A percentile compares a stretch with the other conserved stretches of the same genome.
Evolutionary conservation across 441 rosid species (phyloP).

Genomic region (Adansonia grandidieri): DNA sequence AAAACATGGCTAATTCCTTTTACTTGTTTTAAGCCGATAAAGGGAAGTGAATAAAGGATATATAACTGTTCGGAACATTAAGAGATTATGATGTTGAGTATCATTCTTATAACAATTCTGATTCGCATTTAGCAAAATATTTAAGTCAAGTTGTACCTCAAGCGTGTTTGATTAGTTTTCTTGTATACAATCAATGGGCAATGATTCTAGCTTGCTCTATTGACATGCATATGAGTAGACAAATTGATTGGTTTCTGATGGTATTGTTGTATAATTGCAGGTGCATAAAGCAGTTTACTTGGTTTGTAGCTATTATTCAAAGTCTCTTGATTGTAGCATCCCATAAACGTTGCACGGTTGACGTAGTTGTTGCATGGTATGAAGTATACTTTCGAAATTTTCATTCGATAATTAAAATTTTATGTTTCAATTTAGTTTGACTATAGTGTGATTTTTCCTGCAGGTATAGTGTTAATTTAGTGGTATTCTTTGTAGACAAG

Average conservation of each 20-base stretch:
- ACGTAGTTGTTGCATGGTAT: slow-evolving; percentile 95
- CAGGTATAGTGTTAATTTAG: slow-evolving; percentile 96
- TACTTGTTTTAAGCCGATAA: not conserved
- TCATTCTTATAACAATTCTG: not conserved
- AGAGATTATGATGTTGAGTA: not conserved
- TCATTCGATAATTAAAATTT: not conserved
- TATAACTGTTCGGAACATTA: not conserved
- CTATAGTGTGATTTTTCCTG: slow-evolving; percentile 28
- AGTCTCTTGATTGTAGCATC: slow-evolving; percentile 94
- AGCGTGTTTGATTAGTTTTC: not conserved
- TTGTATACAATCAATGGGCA: not conserved
- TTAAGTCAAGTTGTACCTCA: not conserved
- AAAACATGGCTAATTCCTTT: slow-evolving; percentile 22
- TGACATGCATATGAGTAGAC: not conserved
- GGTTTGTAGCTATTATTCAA: slow-evolving; percentile 77
- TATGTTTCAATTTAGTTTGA: slow-evolving; percentile 11
- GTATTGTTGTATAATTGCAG: slow-evolving; percentile 44
- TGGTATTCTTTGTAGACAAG: slow-evolving; percentile 92
- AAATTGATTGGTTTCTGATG: slow-evolving; percentile 14
- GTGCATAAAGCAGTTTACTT: slow-evolving; percentile 79
- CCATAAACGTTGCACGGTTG: slow-evolving; percentile 95
- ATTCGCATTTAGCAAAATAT: not conserved
- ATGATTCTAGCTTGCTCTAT: not conserved
- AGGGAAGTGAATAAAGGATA: not conserved
- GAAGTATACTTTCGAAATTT: slow-evolving; percentile 8